Evolutionary conservation across 2,329 filamentous ascomycete species (phyloP).

Genomic region (Hypoxylon sp.): DNA sequence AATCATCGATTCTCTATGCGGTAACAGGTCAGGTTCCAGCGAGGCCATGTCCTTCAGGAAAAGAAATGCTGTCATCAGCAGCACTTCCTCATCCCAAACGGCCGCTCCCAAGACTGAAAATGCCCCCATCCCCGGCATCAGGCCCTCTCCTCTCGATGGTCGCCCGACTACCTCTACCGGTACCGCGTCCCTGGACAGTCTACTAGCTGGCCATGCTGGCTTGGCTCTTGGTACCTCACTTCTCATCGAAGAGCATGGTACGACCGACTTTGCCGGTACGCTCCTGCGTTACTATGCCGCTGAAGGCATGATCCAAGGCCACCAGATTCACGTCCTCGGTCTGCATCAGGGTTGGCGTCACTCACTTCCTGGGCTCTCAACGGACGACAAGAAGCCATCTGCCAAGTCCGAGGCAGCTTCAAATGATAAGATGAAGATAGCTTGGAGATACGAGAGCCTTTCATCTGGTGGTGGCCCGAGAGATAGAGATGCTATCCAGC

Average conservation of each 20-base stretch:
- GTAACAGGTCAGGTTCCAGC: neutral
- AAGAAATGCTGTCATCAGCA: conserved; percentile 61
- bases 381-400: conserved; percentile 50
- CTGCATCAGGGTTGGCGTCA: conserved; percentile 80
- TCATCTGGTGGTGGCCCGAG: conserved; percentile 72
- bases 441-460: conserved; percentile 92
- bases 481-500: conserved; percentile 48
- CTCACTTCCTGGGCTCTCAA: conserved; percentile 78
- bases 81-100: conserved; percentile 44
- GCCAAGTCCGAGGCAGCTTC: conserved; percentile 50
- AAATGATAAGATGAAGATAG: conserved; percentile 94
- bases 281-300: conserved; percentile 89
- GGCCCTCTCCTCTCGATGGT: conserved; percentile 89
- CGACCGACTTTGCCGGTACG: conserved; percentile 90
- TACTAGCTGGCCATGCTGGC: conserved; percentile 87
- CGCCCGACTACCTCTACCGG: conserved; percentile 91
- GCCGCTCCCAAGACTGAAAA: conserved; percentile 48
- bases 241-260: conserved; percentile 86
- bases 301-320: conserved; percentile 90
- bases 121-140: conserved; percentile 60
- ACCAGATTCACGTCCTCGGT: conserved; percentile 86
- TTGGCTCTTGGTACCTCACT: conserved; percentile 82
- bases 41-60: conserved; percentile 66
- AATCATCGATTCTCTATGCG: neutral
- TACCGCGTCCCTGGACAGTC: conserved; percentile 81